phyloP scores from a whole-genome alignment of 495 filamentous ascomycete genomes.

The Chaetomium tenue region DNA sequence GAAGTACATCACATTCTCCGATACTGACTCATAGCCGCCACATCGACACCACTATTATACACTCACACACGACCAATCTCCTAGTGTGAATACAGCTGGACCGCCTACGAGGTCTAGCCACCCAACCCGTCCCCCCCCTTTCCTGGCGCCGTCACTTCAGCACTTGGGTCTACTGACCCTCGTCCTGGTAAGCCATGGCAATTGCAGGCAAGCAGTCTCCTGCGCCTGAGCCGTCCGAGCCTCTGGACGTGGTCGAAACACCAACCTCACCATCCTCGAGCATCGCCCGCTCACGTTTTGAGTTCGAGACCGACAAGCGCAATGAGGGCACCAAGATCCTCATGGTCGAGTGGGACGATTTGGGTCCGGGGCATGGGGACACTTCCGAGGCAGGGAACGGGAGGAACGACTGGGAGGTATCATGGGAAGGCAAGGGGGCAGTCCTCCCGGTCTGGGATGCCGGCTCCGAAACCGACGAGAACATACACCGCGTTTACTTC shows the following conservation, averaged over 20 bases:
- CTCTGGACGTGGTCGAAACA: conserved; percentile 39
- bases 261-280: conserved; percentile 43
- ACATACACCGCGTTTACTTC: conserved; percentile 67
- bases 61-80: not conserved
- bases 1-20: not conserved
- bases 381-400: not conserved
- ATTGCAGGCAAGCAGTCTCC: conserved; percentile 21
- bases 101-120: not conserved
- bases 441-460: conserved; percentile 63
- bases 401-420: conserved; percentile 64
- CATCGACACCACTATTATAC: not conserved
- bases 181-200: conserved; percentile 25
- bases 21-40: not conserved
- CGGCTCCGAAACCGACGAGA: conserved; percentile 26
- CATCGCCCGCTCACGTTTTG: conserved; percentile 71
- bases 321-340: conserved; percentile 82
- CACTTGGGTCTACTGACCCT: not conserved
- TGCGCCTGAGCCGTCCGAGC: conserved; percentile 21
- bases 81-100: not conserved
- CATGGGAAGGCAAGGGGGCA: conserved; percentile 70
- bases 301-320: conserved; percentile 72
- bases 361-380: conserved; percentile 31
- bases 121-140: not conserved
- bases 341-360: conserved; percentile 80
- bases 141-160: not conserved